Evolutionary conservation across 2,329 filamentous ascomycete species (phyloP), one percentile per base, ranked within the genome.

Genomic region (Calcarisporium arbuscula): DNA sequence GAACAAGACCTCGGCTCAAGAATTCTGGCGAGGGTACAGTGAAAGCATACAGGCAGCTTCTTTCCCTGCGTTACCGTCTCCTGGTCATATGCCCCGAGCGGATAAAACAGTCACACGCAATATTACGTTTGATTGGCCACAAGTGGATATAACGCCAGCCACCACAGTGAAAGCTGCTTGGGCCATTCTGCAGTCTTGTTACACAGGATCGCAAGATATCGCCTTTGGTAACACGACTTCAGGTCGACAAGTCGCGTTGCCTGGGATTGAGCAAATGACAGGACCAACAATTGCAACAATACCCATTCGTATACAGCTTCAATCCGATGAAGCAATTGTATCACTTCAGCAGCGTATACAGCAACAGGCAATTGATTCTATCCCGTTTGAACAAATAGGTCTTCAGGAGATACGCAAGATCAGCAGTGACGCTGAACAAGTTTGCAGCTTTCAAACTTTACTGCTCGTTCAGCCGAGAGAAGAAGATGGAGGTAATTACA

Each of bases 391-490:
- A 14, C 22, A 25, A 14, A 10, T 25, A 9, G 22, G 22, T 14
- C 22, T 25, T 9, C 22, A 25, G 8, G 38, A 41, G 5, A 51
- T 50, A 21, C 36, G 35, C 23, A 41, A 40, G 15, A 18, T 48
- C 0, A 36, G 36, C 37, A 16, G 34, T 39, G 19, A 17, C 4
- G 34, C 35, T 7, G 30, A 32, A 5, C 30, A 33, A 4, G 47
- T 39, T 5, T 50, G 49, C 25, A 34, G 41, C 5, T 54, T 58
- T 21, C 46, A 48, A 19, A 55, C 45, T 4, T 28, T 57, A n/a
- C 38, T 59, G 2, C 46, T 54, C 4, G 42, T 57, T 7, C 53
- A 52, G 20, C 46, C 45, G n/a, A n/a, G 17, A 16, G 30, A 38
- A 19, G 10, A 18, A 19, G 12, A 28, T 20, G 9, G 22, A 25